phyloP scores from a whole-genome alignment of 2,329 filamentous ascomycete species.

The Microsporum canis region DNA sequence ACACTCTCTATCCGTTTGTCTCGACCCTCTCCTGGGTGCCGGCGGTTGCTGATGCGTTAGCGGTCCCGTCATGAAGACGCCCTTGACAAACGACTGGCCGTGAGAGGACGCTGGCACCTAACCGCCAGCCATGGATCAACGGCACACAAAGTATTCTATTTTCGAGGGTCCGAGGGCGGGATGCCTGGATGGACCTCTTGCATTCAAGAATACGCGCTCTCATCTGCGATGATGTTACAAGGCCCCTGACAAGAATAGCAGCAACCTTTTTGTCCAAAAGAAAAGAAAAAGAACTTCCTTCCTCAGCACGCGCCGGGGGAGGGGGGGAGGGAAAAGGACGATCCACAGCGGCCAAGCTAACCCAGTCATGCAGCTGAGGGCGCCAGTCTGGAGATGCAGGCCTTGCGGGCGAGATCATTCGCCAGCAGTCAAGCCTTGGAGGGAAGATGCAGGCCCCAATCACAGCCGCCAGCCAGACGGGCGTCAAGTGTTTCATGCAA shows the following conservation, averaged over 20 bases:
- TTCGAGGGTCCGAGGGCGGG: neutral
- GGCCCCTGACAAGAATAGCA: conserved; percentile 6
- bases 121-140: conserved; percentile 5
- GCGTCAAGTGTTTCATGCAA: conserved; percentile 3
- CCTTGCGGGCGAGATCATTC: neutral
- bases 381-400: neutral
- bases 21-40: neutral
- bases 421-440: neutral
- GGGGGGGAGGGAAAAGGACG: neutral
- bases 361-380: neutral
- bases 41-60: conserved; percentile 5
- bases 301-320: neutral
- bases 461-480: neutral
- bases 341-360: neutral
- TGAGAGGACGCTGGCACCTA: neutral
- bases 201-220: conserved; percentile 6
- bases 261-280: neutral
- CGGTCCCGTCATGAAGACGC: neutral
- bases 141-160: neutral
- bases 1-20: neutral
- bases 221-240: conserved; percentile 3
- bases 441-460: neutral
- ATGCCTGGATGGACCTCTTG: neutral
- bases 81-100: conserved; percentile 4
- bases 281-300: neutral